These are phyloP conservation scores for Iris pallida DNA, from an alignment of 116 monocot species.

Conservation along the genomic window DNA sequence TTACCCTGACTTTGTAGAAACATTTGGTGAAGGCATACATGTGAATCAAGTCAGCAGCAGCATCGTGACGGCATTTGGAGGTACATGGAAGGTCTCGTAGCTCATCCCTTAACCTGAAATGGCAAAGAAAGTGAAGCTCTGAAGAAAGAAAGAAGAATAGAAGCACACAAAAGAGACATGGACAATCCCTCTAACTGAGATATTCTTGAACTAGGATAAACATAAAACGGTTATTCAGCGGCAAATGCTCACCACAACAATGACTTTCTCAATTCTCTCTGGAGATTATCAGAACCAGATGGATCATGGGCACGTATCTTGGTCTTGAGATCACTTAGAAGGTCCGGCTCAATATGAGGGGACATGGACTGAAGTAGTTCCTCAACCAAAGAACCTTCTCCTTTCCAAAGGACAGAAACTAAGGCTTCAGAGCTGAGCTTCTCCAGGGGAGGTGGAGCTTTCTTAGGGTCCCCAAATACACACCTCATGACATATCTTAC, in stretches of 20 bases:
- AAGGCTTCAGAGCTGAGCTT: conserved; percentile 53
- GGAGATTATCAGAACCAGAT: conserved; percentile 48
- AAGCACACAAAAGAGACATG: conserved; percentile 4
- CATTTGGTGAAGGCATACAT: conserved; percentile 89
- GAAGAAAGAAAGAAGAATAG: neutral
- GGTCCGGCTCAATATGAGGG: conserved; percentile 54
- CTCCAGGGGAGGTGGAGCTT: conserved; percentile 83
- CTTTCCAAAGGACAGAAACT: conserved; percentile 75
- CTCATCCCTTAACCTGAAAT: conserved; percentile 85
- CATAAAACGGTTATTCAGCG: neutral
- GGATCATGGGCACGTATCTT: conserved; percentile 76
- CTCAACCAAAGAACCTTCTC: conserved; percentile 87
- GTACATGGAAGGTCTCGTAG: conserved; percentile 75
- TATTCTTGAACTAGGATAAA: neutral
- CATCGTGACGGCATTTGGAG: conserved; percentile 86
- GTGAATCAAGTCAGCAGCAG: conserved; percentile 95
- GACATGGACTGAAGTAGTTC: conserved; percentile 76
- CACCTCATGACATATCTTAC: conserved; percentile 88
- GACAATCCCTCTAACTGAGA: neutral
- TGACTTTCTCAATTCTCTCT: conserved; percentile 55
- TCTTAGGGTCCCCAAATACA: conserved; percentile 82
- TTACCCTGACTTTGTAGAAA: conserved; percentile 77
- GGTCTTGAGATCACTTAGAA: conserved; percentile 54
- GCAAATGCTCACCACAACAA: conserved; percentile 57
- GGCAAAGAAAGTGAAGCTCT: neutral